Base-by-base conservation (phyloP, 371 early-diverging fungal species). In the Cokeromyces recurvatus region DNA sequence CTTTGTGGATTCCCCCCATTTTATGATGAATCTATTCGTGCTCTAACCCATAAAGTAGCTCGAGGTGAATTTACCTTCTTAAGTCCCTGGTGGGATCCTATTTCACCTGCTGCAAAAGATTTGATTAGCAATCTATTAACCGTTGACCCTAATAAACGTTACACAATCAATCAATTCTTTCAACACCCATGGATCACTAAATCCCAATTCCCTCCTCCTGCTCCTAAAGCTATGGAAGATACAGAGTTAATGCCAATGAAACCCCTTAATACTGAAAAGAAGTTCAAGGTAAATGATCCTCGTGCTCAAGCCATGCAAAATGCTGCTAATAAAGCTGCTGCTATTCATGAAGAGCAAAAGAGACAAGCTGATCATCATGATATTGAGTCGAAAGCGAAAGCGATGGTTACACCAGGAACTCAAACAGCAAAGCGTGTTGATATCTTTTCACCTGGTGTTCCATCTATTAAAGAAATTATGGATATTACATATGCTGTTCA, bases 1-100 rank as follows among this genome's bases (percentile, higher is more conserved):
- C 66, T 89, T 3, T 83, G 84, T 49, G 90, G 89, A 0, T 85
- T 81, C 55, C 89, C 87, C 48, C 89, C 90, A 1, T 89, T 89
- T 55, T 84, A 83, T 47, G 85, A 84, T 51, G 84, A 84, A 46
- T 74, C 77, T 32, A 75, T 79, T 49, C 71, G 70, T 51, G 68
- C 65, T 0, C 54, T 85, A 37, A 79, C 82, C 0, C 68, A 81
- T 49, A 79, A 78, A 51, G 82, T 85, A 2, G 74, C 82, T 8
- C 66, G 73, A 43, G 84, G 83, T 32, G 75, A 82, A 51, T 85
- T 72, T 46, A 71, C 77, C 17, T 80, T 81, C 23, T 64, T 83
- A 21, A 74, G 79, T 39, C 89, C 87, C 16, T 86, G 86, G 86
- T 89, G 87, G 87, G 86, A 87, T 55, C 67, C 69, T 31, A 80